These are phyloP conservation scores for Talaromyces sp. DNA, from an alignment of 2,329 filamentous ascomycete genomes.

Conservation along the genomic window DNA sequence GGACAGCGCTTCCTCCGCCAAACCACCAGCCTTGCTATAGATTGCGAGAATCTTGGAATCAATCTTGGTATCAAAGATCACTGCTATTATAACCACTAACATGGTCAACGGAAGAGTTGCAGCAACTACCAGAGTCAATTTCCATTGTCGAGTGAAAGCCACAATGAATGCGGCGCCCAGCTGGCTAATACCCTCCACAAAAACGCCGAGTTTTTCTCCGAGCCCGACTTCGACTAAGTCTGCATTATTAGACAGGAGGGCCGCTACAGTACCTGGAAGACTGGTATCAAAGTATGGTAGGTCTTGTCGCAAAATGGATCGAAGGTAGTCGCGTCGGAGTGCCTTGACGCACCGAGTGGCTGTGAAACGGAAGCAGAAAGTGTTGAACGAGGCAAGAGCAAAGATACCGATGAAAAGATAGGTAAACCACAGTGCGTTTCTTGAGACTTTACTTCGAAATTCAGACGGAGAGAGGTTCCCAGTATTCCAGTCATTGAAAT, in stretches of 20 bases:
- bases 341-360: not conserved
- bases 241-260: not conserved
- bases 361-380: not conserved
- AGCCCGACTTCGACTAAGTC: not conserved
- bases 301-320: not conserved
- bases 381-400: not conserved
- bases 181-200: not conserved
- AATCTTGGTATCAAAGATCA: not conserved
- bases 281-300: not conserved
- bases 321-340: not conserved
- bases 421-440: not conserved
- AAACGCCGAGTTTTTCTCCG: not conserved
- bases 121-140: not conserved
- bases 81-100: not conserved
- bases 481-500: not conserved
- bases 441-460: not conserved
- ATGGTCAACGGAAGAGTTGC: not conserved
- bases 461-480: not conserved
- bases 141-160: not conserved
- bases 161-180: not conserved
- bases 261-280: not conserved
- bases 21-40: not conserved
- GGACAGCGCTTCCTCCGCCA: not conserved
- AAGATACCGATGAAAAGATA: not conserved
- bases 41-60: not conserved